These are phyloP conservation scores for Avena eriantha DNA, from an alignment of 176 grass and related monocot species.

Conservation along the genomic window DNA sequence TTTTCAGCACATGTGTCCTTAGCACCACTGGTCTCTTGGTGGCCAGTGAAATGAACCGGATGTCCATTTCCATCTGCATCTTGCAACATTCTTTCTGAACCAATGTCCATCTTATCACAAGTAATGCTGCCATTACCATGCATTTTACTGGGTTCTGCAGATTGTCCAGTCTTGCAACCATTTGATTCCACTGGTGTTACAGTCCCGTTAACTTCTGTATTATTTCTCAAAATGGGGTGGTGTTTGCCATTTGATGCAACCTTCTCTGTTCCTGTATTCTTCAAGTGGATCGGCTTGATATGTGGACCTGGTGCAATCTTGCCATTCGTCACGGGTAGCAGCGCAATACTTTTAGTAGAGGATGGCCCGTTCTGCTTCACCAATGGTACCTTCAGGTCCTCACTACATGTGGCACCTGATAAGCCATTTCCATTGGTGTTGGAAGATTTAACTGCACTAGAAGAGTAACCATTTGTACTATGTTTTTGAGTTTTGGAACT, in stretches of 20 bases:
- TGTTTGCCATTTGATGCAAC: slow-evolving; percentile 52
- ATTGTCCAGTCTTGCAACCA: slow-evolving; percentile 37
- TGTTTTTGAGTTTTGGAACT: slow-evolving; percentile 65
- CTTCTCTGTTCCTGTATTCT: slow-evolving; percentile 69
- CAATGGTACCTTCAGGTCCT: slow-evolving; percentile 58
- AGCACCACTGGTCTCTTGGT: slow-evolving; percentile 30
- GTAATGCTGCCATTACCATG: slow-evolving; percentile 35
- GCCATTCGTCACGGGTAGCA: slow-evolving; percentile 59
- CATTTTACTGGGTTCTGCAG: slow-evolving; percentile 32
- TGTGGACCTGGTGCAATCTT: slow-evolving; percentile 61
- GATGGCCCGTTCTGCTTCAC: slow-evolving; percentile 63
- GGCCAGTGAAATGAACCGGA: slow-evolving; percentile 6
- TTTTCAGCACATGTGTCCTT: slow-evolving; percentile 31
- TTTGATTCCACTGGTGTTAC: slow-evolving; percentile 8
- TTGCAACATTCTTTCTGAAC: slow-evolving; percentile 31
- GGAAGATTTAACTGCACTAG: slow-evolving; percentile 65
- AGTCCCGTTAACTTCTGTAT: slow-evolving; percentile 35
- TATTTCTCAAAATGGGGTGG: slow-evolving; percentile 50
- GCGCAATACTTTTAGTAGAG: slow-evolving; percentile 51
- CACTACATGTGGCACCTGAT: slow-evolving; percentile 44
- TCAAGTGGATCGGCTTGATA: slow-evolving; percentile 73
- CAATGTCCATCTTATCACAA: slow-evolving; percentile 32
- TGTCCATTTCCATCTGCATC: slow-evolving; percentile 56
- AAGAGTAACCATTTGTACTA: slow-evolving; percentile 71
- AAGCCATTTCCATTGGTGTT: slow-evolving; percentile 65